A percentile compares a stretch with the other conserved stretches of the same genome.
phyloP scores from a whole-genome alignment of 805 yeast species.

The Wickerhamomyces hampshirensis region DNA sequence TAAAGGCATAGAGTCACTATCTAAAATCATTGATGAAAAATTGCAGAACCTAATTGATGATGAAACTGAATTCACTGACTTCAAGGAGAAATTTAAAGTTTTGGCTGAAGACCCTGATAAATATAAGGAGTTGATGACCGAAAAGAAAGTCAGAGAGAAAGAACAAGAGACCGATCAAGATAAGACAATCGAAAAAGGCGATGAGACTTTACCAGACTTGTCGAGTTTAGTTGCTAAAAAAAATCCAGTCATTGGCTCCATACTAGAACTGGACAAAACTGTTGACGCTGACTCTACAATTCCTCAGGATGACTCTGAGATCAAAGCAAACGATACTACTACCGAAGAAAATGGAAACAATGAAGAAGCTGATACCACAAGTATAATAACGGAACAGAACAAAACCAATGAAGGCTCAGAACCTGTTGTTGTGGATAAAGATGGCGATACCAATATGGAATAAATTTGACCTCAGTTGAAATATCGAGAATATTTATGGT shows the following conservation, averaged over 20 bases:
- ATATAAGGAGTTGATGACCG: conserved; percentile 8
- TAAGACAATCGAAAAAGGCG: conserved; percentile 19
- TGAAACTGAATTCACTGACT: conserved; percentile 10
- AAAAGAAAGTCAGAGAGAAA: conserved; percentile 5
- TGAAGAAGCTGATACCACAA: conserved; percentile 17
- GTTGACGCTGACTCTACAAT: conserved; percentile 46
- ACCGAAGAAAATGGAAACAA: conserved; percentile 46
- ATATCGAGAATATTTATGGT: background rate
- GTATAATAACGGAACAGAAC: conserved; percentile 13
- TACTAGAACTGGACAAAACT: conserved; percentile 26
- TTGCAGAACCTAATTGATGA: conserved; percentile 7
- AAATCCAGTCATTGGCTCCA: conserved; percentile 21
- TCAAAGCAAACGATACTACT: conserved; percentile 34
- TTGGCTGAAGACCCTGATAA: conserved; percentile 7
- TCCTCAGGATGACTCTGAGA: conserved; percentile 42
- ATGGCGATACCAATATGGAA: conserved; percentile 30
- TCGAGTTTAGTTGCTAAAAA: conserved; percentile 10
- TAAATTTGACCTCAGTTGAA: conserved; percentile 3
- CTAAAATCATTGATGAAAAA: conserved; percentile 7
- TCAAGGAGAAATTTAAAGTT: conserved; percentile 4
- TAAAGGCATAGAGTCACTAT: conserved; percentile 31
- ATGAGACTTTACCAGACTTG: conserved; percentile 17
- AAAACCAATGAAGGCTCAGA: conserved; percentile 7
- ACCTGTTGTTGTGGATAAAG: conserved; percentile 20
- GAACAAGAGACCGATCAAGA: conserved; percentile 19